phyloP scores from a whole-genome alignment of 148 eudicot species.

The Oxyria digyna region DNA sequence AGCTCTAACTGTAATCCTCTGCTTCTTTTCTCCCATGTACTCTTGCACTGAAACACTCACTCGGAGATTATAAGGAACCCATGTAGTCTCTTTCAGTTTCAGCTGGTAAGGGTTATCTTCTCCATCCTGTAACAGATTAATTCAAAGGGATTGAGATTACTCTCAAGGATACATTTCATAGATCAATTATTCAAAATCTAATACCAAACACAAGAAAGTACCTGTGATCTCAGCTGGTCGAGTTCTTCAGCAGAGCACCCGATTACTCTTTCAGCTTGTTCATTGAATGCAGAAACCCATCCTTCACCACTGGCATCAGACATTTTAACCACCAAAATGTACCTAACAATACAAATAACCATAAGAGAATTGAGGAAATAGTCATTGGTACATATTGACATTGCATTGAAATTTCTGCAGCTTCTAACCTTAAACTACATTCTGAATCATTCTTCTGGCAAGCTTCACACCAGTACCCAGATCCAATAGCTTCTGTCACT shows the following conservation, averaged over 20 bases:
- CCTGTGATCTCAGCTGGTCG: slow-evolving; percentile 60
- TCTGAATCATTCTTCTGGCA: slow-evolving; percentile 80
- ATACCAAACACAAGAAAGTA: neutral
- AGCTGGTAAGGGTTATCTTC: slow-evolving; percentile 33
- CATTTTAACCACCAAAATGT: slow-evolving; percentile 57
- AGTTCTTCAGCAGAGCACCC: slow-evolving; percentile 95
- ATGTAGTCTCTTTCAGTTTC: slow-evolving; percentile 68
- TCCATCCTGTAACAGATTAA: slow-evolving; percentile 19
- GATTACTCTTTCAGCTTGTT: slow-evolving; percentile 73
- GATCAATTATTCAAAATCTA: neutral
- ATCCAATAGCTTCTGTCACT: slow-evolving; percentile 79
- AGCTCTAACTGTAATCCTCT: slow-evolving; percentile 63
- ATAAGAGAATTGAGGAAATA: neutral
- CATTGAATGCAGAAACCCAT: slow-evolving; percentile 72
- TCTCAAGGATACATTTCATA: neutral
- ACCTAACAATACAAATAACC: slow-evolving; percentile 27
- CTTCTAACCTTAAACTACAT: slow-evolving; percentile 64
- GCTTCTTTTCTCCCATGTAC: slow-evolving; percentile 78
- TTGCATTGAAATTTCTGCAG: neutral
- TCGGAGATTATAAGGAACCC: slow-evolving; percentile 58
- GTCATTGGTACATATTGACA: neutral
- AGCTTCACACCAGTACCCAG: slow-evolving; percentile 96
- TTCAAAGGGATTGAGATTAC: neutral
- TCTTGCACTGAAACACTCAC: slow-evolving; percentile 59
- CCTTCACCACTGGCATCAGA: slow-evolving; percentile 87